These are phyloP conservation scores for Petrea volubilis DNA, from an alignment of 257 asterid genomes.

Conservation along the genomic window DNA sequence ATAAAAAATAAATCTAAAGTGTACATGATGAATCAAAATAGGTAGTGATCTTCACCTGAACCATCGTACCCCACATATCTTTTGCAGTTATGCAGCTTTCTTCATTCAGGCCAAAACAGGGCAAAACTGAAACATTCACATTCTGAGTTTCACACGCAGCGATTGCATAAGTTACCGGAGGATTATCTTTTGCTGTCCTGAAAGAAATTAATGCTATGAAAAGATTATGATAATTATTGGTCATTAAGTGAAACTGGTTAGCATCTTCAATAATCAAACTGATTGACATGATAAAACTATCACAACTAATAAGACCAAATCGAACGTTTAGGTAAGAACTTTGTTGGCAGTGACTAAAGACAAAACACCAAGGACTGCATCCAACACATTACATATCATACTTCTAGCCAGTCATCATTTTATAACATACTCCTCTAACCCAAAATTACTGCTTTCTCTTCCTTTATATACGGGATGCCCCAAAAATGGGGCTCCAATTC, in stretches of 20 bases:
- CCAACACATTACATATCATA: not conserved
- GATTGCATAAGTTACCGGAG: constrained; percentile 90
- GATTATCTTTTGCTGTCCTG: constrained; percentile 93
- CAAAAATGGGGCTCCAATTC: not conserved
- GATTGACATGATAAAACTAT: not conserved
- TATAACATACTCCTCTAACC: not conserved
- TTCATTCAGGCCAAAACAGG: constrained; percentile 86
- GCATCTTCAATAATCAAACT: not conserved
- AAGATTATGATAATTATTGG: not conserved
- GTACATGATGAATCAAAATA: not conserved
- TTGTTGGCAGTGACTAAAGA: not conserved
- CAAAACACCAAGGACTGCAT: not conserved
- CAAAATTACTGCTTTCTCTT: not conserved
- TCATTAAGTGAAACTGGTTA: not conserved
- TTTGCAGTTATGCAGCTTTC: constrained; percentile 87
- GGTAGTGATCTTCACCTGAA: constrained; percentile 49
- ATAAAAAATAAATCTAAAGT: not conserved
- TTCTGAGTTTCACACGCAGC: constrained; percentile 99
- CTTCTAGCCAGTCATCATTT: not conserved
- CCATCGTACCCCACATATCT: constrained; percentile 95
- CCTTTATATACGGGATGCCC: not conserved
- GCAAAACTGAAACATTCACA: constrained; percentile 88
- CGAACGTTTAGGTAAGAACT: not conserved
- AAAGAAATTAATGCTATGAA: constrained; percentile 23
- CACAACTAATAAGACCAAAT: not conserved